These are phyloP conservation scores for Crucibulum laeve DNA, from an alignment of 768 basidiomycete genomes.

Conservation along the genomic window DNA sequence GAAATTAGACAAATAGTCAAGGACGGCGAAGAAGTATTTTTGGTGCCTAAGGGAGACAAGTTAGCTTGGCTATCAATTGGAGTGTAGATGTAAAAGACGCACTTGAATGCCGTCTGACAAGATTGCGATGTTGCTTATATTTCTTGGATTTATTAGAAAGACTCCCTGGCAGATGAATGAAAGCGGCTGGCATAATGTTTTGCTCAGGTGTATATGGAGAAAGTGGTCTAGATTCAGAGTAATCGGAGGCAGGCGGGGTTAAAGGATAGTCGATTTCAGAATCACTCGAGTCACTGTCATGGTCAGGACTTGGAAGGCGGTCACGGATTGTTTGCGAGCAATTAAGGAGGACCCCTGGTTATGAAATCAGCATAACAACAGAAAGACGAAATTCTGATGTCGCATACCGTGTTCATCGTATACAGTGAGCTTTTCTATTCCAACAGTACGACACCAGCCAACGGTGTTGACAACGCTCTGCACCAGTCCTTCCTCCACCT, in stretches of 20 bases:
- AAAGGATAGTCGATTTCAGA: constrained; percentile 66
- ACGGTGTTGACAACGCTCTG: constrained; percentile 50
- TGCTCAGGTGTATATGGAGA: constrained; percentile 38
- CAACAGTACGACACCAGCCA: constrained; percentile 58
- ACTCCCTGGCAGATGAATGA: neutral
- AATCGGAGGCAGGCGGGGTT: constrained; percentile 77
- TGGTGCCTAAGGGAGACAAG: too few species aligned
- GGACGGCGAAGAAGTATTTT: too few species aligned
- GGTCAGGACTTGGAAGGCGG: constrained; percentile 24
- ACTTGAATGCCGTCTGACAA: too few species aligned
- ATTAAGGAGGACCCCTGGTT: constrained; percentile 34
- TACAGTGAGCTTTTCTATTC: constrained; percentile 61
- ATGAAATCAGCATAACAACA: neutral
- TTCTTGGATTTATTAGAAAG: neutral
- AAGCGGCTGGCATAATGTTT: constrained; percentile 13
- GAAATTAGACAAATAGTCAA: constrained; percentile 55
- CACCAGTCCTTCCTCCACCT: constrained; percentile 38
- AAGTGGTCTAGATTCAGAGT: constrained; percentile 58
- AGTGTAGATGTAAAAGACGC: too few species aligned
- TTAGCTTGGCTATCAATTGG: too few species aligned
- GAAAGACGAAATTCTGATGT: neutral
- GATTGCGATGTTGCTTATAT: too few species aligned
- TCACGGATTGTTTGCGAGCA: constrained; percentile 37
- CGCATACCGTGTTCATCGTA: constrained; percentile 69
- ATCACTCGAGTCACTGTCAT: constrained; percentile 30